Conservation (phyloP, 23 red algal species). For the Gracilariopsis chorda region DNA sequence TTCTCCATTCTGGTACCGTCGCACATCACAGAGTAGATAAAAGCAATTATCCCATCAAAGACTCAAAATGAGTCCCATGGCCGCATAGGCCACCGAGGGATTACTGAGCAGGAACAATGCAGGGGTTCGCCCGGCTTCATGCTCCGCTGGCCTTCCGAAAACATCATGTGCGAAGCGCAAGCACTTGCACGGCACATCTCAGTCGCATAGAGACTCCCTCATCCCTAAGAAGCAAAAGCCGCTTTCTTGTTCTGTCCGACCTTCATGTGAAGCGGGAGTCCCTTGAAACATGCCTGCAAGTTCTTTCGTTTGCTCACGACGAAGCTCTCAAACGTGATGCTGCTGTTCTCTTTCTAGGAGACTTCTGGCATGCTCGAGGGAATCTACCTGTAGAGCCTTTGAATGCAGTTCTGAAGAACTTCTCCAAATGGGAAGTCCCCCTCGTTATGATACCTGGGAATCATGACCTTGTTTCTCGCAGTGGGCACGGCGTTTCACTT, state of each 20-base stretch:
- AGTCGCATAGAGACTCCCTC: constrained; percentile 16
- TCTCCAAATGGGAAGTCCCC: constrained; percentile 48
- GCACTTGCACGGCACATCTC: constrained; percentile 5
- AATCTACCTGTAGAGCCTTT: constrained; percentile 70
- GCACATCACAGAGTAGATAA: no score
- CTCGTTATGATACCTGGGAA: constrained; percentile 89
- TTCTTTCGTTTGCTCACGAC: constrained; percentile 52
- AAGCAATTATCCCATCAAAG: no score
- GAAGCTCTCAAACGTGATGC: constrained; percentile 52
- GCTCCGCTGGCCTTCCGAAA: background rate
- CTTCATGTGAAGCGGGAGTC: constrained; percentile 72
- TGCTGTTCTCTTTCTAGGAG: constrained; percentile 84
- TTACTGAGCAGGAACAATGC: background rate
- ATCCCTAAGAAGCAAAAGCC: background rate
- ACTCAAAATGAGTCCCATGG: no score
- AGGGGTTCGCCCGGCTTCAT: background rate
- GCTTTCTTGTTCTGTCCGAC: constrained; percentile 78
- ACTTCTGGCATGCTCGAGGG: constrained; percentile 86
- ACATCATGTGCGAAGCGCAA: background rate
- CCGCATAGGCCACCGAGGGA: no score
- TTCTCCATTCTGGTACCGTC: no score
- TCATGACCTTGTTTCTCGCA: constrained; percentile 79
- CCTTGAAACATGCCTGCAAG: constrained; percentile 58
- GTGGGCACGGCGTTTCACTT: constrained; percentile 71
- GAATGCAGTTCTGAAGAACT: constrained; percentile 59